Conservation (phyloP, 352 stramenopile species). For the Hyaloperonospora brassicae region DNA sequence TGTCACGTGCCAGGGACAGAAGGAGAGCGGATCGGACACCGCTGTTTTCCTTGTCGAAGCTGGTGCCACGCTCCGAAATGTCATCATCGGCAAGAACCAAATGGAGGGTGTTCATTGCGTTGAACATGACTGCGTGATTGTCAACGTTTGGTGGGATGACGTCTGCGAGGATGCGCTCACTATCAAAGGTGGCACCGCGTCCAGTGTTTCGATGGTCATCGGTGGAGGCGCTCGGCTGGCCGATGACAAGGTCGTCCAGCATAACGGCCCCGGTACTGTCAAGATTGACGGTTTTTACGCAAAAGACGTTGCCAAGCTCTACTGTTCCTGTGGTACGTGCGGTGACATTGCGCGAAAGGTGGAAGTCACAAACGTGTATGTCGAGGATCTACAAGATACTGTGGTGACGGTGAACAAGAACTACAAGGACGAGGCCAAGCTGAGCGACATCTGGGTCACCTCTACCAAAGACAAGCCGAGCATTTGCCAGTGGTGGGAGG, state of each 20-base stretch:
- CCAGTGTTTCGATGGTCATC: conserved; percentile 26
- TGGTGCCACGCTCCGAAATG: conserved; percentile 43
- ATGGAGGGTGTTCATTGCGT: conserved; percentile 17
- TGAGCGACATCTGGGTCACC: conserved; percentile 34
- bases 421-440: conserved; percentile 25
- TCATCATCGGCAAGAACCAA: conserved; percentile 42
- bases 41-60: conserved; percentile 41
- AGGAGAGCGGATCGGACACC: conserved; percentile 20
- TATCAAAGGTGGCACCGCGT: conserved; percentile 33
- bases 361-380: conserved; percentile 30
- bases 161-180: conserved; percentile 31
- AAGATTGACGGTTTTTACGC: conserved; percentile 22
- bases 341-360: conserved; percentile 32
- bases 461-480: conserved; percentile 18
- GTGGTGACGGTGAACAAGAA: conserved; percentile 47
- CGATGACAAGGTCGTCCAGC: conserved; percentile 50
- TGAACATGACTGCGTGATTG: conserved; percentile 15
- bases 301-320: conserved; percentile 16
- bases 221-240: conserved; percentile 37
- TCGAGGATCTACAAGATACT: conserved; percentile 21
- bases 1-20: conserved; percentile 32
- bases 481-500: conserved; percentile 8
- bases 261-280: conserved; percentile 28
- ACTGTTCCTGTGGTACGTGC: conserved; percentile 20
- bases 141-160: conserved; percentile 25